Percentiles rank a stretch among this genome's conserved stretches.
phyloP scores from a whole-genome alignment of 2,329 filamentous ascomycete genomes.

The Sporothrix luriei region DNA sequence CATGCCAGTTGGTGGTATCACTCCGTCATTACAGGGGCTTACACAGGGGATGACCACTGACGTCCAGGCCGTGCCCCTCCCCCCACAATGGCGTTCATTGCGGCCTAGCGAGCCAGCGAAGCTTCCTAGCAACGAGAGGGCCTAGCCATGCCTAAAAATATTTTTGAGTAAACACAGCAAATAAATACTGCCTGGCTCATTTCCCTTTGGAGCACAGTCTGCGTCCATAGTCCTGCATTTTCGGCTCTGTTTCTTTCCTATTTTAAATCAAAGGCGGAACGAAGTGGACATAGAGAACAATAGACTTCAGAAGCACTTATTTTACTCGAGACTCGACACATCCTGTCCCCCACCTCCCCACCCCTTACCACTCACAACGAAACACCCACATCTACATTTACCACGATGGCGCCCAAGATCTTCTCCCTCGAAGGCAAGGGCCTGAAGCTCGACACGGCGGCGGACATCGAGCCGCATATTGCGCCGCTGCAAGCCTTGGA shows the following conservation, averaged over 20 bases:
- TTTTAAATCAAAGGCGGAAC: not conserved
- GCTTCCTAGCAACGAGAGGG: constrained; percentile 32
- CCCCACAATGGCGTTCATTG: constrained; percentile 29
- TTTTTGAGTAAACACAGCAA: constrained; percentile 26
- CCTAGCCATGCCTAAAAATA: constrained; percentile 21
- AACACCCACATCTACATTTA: constrained; percentile 22
- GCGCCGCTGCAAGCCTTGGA: constrained; percentile 69
- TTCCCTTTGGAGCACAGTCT: constrained; percentile 18
- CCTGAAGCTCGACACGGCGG: constrained; percentile 87
- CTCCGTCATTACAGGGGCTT: not conserved
- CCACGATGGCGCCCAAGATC: constrained; percentile 64
- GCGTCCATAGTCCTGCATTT: not conserved
- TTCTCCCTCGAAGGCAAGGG: constrained; percentile 92
- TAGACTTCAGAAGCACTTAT: constrained; percentile 1
- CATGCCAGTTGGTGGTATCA: too few relatives aligned
- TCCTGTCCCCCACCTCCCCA: not conserved
- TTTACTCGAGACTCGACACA: constrained; percentile 6
- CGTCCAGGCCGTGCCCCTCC: constrained; percentile 30
- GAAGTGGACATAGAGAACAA: not conserved
- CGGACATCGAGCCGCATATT: constrained; percentile 83
- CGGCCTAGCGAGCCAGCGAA: constrained; percentile 3
- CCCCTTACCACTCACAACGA: constrained; percentile 28
- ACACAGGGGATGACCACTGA: not conserved
- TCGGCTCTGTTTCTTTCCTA: constrained; percentile 1
- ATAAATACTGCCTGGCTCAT: constrained; percentile 11